Conservation (phyloP, 805 yeast species). For the Starmerella lactis-condensi region DNA sequence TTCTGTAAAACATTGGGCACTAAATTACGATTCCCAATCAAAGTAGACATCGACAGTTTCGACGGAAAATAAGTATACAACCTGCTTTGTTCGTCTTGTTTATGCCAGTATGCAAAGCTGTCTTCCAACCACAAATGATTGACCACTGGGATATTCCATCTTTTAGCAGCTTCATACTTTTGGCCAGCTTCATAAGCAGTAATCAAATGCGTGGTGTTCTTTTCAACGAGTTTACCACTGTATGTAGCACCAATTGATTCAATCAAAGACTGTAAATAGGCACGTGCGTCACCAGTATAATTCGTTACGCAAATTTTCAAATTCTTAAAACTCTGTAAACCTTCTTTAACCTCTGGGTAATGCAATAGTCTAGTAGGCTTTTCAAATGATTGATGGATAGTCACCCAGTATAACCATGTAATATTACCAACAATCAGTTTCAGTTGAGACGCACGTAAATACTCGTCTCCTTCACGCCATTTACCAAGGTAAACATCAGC, state of each 20-base stretch:
- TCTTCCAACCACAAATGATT: slow-evolving; percentile 86
- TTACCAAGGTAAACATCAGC: slow-evolving; percentile 43
- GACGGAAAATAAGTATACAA: slow-evolving; percentile 34
- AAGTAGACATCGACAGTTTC: slow-evolving; percentile 26
- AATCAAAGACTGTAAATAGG: slow-evolving; percentile 46
- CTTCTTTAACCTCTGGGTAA: slow-evolving; percentile 42
- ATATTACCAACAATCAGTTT: slow-evolving; percentile 41
- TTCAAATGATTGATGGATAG: slow-evolving; percentile 36
- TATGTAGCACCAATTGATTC: slow-evolving; percentile 57
- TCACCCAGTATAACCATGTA: slow-evolving; percentile 57
- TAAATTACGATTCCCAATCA: slow-evolving; percentile 36
- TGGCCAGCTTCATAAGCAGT: slow-evolving; percentile 51
- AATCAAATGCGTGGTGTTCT: slow-evolving; percentile 51
- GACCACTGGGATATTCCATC: slow-evolving; percentile 49
- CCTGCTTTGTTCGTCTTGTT: slow-evolving; percentile 29
- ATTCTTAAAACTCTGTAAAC: slow-evolving; percentile 37
- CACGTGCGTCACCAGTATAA: slow-evolving; percentile 69
- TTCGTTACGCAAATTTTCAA: slow-evolving; percentile 52
- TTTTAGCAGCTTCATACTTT: slow-evolving; percentile 54
- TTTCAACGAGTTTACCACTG: slow-evolving; percentile 44
- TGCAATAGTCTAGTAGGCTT: slow-evolving; percentile 46
- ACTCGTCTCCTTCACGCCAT: slow-evolving; percentile 41
- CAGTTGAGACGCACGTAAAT: slow-evolving; percentile 28
- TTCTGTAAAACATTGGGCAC: slow-evolving; percentile 26
- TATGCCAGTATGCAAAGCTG: slow-evolving; percentile 43